Evolutionary conservation across 2,329 filamentous ascomycete genomes (phyloP).

Genomic region (Talaromyces sp.): DNA sequence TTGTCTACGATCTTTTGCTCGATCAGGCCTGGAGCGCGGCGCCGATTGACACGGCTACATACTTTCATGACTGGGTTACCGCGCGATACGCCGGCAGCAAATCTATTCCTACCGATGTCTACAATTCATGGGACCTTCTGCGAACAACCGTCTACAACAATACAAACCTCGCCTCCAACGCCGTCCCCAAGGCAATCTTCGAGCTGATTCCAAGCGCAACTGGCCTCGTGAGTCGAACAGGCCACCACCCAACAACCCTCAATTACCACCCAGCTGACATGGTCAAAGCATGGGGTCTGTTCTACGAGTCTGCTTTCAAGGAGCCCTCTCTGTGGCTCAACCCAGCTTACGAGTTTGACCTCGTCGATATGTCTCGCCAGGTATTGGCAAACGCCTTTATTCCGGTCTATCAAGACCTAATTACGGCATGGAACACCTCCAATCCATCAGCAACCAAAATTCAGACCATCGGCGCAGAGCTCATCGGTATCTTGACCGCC

Average conservation of each 20-base stretch:
- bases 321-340: constrained; percentile 39
- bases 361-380: constrained; percentile 51
- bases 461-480: constrained; percentile 26
- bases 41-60: constrained; percentile 44
- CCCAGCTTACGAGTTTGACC: constrained; percentile 45
- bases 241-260: constrained; percentile 43
- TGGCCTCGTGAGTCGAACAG: constrained; percentile 39
- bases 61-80: constrained; percentile 48
- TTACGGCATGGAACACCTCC: constrained; percentile 33
- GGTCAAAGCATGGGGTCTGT: constrained; percentile 38
- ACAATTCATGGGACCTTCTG: constrained; percentile 47
- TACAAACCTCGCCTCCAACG: constrained; percentile 41
- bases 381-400: constrained; percentile 48
- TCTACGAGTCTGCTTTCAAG: constrained; percentile 36
- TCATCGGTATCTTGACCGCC: constrained; percentile 35
- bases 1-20: constrained; percentile 51
- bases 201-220: constrained; percentile 45
- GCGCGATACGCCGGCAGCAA: constrained; percentile 38
- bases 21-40: constrained; percentile 49
- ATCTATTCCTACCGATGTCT: constrained; percentile 32
- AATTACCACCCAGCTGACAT: constrained; percentile 42
- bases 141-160: constrained; percentile 50
- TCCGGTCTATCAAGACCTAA: constrained; percentile 36
- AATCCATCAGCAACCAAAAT: constrained; percentile 19
- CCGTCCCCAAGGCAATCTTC: constrained; percentile 47